Evolutionary conservation across 2,329 filamentous ascomycete genomes (phyloP), one percentile per base, ranked within the genome.

Genomic region (Aspergillus versicolor): DNA sequence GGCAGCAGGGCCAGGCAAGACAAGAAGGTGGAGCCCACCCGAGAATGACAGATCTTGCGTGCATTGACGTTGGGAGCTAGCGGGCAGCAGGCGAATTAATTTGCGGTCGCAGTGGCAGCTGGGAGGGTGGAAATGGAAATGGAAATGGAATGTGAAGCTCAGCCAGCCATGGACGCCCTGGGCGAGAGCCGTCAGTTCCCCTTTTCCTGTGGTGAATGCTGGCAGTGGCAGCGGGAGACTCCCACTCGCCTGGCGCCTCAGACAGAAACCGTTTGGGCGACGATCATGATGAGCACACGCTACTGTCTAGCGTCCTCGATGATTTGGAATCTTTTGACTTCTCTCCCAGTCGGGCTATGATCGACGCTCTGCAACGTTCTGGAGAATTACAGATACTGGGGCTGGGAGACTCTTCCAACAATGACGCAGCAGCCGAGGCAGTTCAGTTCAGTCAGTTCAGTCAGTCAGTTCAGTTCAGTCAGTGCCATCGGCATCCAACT

Each of bases 321-420:
- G 54, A 66, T 66, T 66, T 65, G 62, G 56, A 66, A 66, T 66
- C 56, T 57, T 65, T 64, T 56, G 54, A 50, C 52, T 54, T 53
- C 54, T 46, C 59, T 60, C 63, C 55, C 12, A 27, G 34, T 30
- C 15, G 13, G 54, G 64, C 32, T 55, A 46, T 12, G 64, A 66
- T 66, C 61, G 52, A 46, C 63, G 41, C 37, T 45, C 21, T 44
- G 42, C 42, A 30, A 30, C 27, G 27, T 24, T 44, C 21, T 27
- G 13, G 13, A 30, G 27, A 32, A 30, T 24, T 24, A 7, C 24
- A 7, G 24, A 24, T 24, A 7, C 24, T 24, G 22, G 22, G 22
- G 7, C 22, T 24, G 24, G 24, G 24, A 24, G 24, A 24, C 24
- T 24, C 24, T 24, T 24, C 24, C 24, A 24, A 24, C 24, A 1